Base-by-base conservation (phyloP, 129 eudicot species). In the Oenanthe sinensis region DNA sequence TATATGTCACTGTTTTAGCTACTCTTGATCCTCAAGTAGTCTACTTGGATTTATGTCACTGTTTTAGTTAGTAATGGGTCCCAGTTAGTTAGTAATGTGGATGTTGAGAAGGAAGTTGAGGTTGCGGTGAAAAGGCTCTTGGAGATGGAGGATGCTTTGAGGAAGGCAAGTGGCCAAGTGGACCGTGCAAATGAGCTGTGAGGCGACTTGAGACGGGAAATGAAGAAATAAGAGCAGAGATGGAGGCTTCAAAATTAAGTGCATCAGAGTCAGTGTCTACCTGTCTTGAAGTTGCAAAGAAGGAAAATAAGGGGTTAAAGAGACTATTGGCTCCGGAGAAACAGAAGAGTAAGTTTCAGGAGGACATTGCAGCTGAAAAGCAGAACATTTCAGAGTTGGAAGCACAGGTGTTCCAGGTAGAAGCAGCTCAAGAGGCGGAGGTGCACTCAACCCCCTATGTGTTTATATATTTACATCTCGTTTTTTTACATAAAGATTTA, bases 211-310 rank as follows among this genome's bases (percentile, higher is more conserved):
- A 96, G 89, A 86, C 84, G 7, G 99, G 92, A 80, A 96, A 96
- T 79, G 97, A 96, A 24, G 99, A 96, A 84, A 92, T 96, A 40
- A 89, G 88, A 77, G 97, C 97, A 4, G 99, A 92, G 82, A 92
- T 96, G 95, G 97, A 96, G 89, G 97, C 97, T 78, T 92, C 97
- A 7, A 96, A 96, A 39, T 68, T 96, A 70, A 96, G 97, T 87
- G 97, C 99, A 1, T 92, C 99, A 9, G 99, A 96, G 80, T 96
- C 97, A 5, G 96, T 86, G 78, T 89, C 84, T 45, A 85, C 92
- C 6, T 90, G 95, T 76, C 82, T 90, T 81, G 99, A 96, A 80
- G 89, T 90, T 82, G 93, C 97, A 74, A 92, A 92, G 85, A 88
- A 97, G 86, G 99, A 96, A 83, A 96, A 96, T 79, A 96, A 92